phyloP scores from a whole-genome alignment of 1,139 yeast genomes.

The Blastobotrys apis region DNA sequence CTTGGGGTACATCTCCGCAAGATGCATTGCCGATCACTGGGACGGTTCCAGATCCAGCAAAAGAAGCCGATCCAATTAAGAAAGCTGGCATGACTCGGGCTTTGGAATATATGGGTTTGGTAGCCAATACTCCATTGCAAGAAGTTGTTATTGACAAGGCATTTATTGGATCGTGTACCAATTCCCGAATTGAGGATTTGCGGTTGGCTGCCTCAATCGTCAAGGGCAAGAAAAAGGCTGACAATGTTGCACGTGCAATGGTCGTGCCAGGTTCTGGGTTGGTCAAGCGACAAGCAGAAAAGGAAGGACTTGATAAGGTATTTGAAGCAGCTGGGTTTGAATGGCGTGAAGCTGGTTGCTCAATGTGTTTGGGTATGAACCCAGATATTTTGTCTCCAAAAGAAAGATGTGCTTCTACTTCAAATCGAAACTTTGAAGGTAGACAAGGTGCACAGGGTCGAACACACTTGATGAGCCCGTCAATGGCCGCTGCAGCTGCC shows the following conservation, averaged over 20 bases:
- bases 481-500: constrained; percentile 99
- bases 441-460: constrained; percentile 98
- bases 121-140: constrained; percentile 72
- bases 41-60: constrained; percentile 79
- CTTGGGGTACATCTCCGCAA: constrained; percentile 99
- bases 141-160: constrained; percentile 82
- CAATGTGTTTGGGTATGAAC: constrained; percentile 99
- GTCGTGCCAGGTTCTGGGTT: constrained; percentile 98
- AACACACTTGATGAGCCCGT: constrained; percentile 97
- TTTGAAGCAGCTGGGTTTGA: constrained; percentile 90
- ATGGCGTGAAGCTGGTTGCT: constrained; percentile 99
- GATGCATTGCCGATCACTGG: constrained; percentile 95
- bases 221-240: constrained; percentile 84
- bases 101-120: constrained; percentile 83
- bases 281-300: constrained; percentile 88
- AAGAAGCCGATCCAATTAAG: constrained; percentile 66
- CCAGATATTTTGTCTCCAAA: constrained; percentile 92
- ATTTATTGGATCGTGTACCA: constrained; percentile 96
- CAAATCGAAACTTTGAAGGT: constrained; percentile 97
- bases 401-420: constrained; percentile 97
- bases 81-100: constrained; percentile 88
- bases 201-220: constrained; percentile 94
- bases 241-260: constrained; percentile 71
- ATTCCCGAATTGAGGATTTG: constrained; percentile 94
- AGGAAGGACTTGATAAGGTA: constrained; percentile 87